A percentile compares a stretch with the other conserved stretches of the same genome.
phyloP scores from a whole-genome alignment of 2,329 filamentous ascomycete species.

The Clarireedia paspali region DNA sequence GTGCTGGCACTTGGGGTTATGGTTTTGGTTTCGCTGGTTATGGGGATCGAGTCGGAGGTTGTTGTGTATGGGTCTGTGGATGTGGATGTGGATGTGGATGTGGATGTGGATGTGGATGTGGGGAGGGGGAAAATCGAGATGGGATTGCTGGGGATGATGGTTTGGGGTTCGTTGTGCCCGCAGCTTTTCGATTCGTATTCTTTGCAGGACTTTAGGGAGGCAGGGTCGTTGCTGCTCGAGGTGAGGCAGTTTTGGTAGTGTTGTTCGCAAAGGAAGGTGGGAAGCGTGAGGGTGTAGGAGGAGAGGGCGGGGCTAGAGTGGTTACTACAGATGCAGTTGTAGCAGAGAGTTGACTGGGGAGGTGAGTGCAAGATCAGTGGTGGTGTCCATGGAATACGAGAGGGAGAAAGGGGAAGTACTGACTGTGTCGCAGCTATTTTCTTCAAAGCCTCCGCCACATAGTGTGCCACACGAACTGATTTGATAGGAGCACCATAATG shows the following conservation, averaged over 20 bases:
- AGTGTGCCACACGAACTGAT: neutral
- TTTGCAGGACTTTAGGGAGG: neutral
- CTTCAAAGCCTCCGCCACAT: neutral
- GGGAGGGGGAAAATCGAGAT: neutral
- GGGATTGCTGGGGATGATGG: neutral
- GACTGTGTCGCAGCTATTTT: neutral
- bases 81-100: neutral
- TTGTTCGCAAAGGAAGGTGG: neutral
- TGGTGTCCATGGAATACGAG: neutral
- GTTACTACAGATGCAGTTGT: neutral
- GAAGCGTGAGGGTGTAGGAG: neutral
- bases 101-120: neutral
- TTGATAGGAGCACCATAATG: neutral
- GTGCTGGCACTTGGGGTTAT: neutral
- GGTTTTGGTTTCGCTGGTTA: neutral
- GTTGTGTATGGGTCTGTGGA: too few relatives aligned
- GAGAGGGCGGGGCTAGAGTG: neutral
- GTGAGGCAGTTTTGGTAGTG: neutral
- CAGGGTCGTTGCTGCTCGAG: neutral
- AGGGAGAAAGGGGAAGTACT: neutral
- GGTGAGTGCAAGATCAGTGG: neutral
- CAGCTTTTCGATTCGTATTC: neutral
- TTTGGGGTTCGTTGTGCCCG: neutral
- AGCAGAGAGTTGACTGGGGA: neutral
- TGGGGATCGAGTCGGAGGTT: neutral